Conservation (phyloP, 805 yeast species). For the Pichia manshurica region DNA sequence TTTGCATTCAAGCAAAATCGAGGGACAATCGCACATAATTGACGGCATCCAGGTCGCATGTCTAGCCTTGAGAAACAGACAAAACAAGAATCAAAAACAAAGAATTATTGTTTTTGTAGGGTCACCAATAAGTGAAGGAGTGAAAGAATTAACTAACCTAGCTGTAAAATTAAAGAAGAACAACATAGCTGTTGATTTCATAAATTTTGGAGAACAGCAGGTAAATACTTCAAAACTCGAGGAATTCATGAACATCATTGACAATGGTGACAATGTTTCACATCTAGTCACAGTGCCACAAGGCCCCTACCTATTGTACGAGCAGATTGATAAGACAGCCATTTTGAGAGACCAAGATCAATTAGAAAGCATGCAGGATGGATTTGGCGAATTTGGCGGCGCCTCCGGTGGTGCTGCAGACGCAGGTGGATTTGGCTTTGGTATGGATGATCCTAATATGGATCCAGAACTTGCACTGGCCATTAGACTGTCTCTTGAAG, state of each 20-base stretch:
- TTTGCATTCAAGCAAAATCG: slow-evolving; percentile 68
- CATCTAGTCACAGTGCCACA: slow-evolving; percentile 85
- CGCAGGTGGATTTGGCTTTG: slow-evolving; percentile 47
- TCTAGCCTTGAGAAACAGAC: slow-evolving; percentile 91
- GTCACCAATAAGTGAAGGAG: slow-evolving; percentile 67
- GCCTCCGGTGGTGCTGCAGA: slow-evolving; percentile 36
- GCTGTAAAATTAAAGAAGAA: slow-evolving; percentile 94
- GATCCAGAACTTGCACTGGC: slow-evolving; percentile 98
- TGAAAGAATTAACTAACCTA: slow-evolving; percentile 68
- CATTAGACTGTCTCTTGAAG: slow-evolving; percentile 87
- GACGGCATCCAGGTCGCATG: slow-evolving; percentile 92
- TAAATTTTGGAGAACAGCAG: slow-evolving; percentile 87
- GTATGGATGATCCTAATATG: slow-evolving; percentile 78
- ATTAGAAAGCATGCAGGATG: slow-evolving; percentile 25
- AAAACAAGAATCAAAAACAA: slow-evolving; percentile 86
- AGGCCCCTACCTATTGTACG: slow-evolving; percentile 79
- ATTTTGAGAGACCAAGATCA: slow-evolving; percentile 65
- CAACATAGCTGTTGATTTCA: slow-evolving; percentile 80
- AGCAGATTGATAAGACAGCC: slow-evolving; percentile 70
- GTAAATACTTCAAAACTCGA: slow-evolving; percentile 73
- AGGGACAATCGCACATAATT: slow-evolving; percentile 61
- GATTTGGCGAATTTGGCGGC: slow-evolving; percentile 35
- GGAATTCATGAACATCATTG: slow-evolving; percentile 63
- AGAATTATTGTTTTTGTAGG: slow-evolving; percentile 88
- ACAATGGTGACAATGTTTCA: slow-evolving; percentile 45